Conservation (phyloP, 495 filamentous ascomycete genomes). For the Penicillium lividum region DNA sequence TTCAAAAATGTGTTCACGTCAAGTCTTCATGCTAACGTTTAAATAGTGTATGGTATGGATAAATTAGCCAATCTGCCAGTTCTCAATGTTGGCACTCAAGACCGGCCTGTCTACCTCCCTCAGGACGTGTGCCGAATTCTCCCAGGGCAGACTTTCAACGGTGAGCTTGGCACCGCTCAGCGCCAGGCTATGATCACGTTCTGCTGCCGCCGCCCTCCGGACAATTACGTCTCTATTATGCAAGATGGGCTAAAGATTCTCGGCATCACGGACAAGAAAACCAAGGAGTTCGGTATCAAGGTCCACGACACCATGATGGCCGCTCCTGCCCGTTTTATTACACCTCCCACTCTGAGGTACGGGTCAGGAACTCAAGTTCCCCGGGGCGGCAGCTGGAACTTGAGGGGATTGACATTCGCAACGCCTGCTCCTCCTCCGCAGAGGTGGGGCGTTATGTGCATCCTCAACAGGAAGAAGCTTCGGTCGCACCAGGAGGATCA, state of each 20-base stretch:
- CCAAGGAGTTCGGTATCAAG: conserved; percentile 5
- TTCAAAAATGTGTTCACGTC: not conserved
- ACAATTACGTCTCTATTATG: conserved; percentile 64
- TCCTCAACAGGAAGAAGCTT: not conserved
- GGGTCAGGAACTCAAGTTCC: conserved; percentile 1
- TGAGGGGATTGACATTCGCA: conserved; percentile 14
- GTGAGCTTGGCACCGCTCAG: conserved; percentile 51
- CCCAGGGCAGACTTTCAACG: conserved; percentile 59
- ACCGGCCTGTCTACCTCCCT: conserved; percentile 60
- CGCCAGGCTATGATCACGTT: conserved; percentile 63
- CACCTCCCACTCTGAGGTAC: conserved; percentile 20
- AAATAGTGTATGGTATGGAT: conserved; percentile 15
- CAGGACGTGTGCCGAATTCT: conserved; percentile 61
- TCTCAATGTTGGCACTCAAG: conserved; percentile 62
- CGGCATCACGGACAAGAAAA: conserved; percentile 33
- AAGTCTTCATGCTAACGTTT: not conserved
- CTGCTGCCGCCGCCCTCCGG: conserved; percentile 59
- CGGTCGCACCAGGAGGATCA: too few species aligned
- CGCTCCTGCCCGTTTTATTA: conserved; percentile 21
- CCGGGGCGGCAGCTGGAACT: conserved; percentile 21
- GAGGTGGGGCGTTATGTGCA: not conserved
- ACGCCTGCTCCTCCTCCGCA: not conserved
- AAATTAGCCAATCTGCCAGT: conserved; percentile 45
- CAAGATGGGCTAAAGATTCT: conserved; percentile 49
- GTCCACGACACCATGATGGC: conserved; percentile 15